These are phyloP conservation scores for Pisolithus orientalis DNA, from an alignment of 768 basidiomycete species.

Conservation along the genomic window DNA sequence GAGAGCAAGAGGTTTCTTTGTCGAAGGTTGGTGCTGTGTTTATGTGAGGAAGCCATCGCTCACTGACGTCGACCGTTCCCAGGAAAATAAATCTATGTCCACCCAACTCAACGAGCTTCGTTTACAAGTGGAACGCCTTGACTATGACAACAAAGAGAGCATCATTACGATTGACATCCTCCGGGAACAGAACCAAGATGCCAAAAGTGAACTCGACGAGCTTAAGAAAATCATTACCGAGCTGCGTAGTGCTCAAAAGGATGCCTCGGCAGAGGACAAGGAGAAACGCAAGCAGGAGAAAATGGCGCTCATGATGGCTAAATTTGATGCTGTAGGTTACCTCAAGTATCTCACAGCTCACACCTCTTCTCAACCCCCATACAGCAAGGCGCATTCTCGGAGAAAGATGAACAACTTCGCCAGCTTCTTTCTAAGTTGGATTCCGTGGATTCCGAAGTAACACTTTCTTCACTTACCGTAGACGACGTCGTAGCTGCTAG, in stretches of 20 bases:
- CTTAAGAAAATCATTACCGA: slow-evolving; percentile 74
- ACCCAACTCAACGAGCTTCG: slow-evolving; percentile 90
- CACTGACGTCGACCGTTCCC: slow-evolving; percentile 7
- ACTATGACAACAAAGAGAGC: slow-evolving; percentile 95
- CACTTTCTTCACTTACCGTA: slow-evolving; percentile 51
- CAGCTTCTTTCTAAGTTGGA: slow-evolving; percentile 81
- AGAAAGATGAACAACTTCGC: slow-evolving; percentile 92
- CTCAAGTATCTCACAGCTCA: neutral
- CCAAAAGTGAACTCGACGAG: slow-evolving; percentile 84
- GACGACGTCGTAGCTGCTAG: slow-evolving; percentile 81
- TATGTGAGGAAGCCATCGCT: neutral
- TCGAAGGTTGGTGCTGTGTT: slow-evolving; percentile 50
- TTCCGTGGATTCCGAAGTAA: slow-evolving; percentile 58
- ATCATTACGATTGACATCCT: slow-evolving; percentile 90
- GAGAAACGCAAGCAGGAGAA: slow-evolving; percentile 99
- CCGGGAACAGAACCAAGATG: slow-evolving; percentile 89
- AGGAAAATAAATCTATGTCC: slow-evolving; percentile 95
- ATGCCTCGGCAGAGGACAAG: slow-evolving; percentile 88
- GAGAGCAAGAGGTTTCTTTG: slow-evolving; percentile 79
- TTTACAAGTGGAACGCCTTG: slow-evolving; percentile 83
- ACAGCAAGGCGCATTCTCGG: slow-evolving; percentile 89
- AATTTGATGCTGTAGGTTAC: slow-evolving; percentile 82
- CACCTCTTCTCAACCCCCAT: slow-evolving; percentile 3
- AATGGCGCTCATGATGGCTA: slow-evolving; percentile 99
- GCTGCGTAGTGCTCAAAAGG: slow-evolving; percentile 75